phyloP scores from a whole-genome alignment of 2,329 filamentous ascomycete species.

The Tolypocladium album region DNA sequence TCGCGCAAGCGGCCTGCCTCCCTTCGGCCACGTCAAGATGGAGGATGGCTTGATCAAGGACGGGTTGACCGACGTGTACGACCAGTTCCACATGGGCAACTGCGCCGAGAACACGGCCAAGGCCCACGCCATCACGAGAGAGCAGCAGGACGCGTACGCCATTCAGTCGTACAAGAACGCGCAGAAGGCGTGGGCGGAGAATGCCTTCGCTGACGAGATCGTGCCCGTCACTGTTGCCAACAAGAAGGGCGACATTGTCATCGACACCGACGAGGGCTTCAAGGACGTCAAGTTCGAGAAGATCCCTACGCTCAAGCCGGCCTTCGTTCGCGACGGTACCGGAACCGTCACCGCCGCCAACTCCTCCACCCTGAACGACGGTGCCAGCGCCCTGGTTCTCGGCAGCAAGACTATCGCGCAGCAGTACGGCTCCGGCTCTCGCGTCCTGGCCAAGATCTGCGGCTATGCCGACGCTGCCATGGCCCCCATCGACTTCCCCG shows the following conservation, averaged over 20 bases:
- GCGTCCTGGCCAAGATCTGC: conserved; percentile 79
- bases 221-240: conserved; percentile 75
- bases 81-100: conserved; percentile 95
- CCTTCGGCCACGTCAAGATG: conserved; percentile 79
- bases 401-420: conserved; percentile 71
- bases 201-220: conserved; percentile 82
- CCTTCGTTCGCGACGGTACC: conserved; percentile 75
- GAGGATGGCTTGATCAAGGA: conserved; percentile 93
- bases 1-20: conserved; percentile 67
- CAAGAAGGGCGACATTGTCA: conserved; percentile 70
- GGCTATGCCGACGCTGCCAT: conserved; percentile 82
- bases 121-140: conserved; percentile 67
- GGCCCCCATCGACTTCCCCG: conserved; percentile 86
- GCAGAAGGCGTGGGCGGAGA: conserved; percentile 77
- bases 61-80: conserved; percentile 91
- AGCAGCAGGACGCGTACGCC: conserved; percentile 86
- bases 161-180: conserved; percentile 83
- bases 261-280: conserved; percentile 82
- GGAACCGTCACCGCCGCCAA: conserved; percentile 93
- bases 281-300: conserved; percentile 80
- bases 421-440: conserved; percentile 64
- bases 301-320: conserved; percentile 76
- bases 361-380: conserved; percentile 88
- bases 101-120: conserved; percentile 93
- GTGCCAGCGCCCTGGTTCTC: conserved; percentile 80